Percentiles rank a stretch among this genome's conserved stretches.
These are phyloP conservation scores for Sugiyamaella novakii DNA, from an alignment of 1,139 yeast genomes.

Conservation along the genomic window DNA sequence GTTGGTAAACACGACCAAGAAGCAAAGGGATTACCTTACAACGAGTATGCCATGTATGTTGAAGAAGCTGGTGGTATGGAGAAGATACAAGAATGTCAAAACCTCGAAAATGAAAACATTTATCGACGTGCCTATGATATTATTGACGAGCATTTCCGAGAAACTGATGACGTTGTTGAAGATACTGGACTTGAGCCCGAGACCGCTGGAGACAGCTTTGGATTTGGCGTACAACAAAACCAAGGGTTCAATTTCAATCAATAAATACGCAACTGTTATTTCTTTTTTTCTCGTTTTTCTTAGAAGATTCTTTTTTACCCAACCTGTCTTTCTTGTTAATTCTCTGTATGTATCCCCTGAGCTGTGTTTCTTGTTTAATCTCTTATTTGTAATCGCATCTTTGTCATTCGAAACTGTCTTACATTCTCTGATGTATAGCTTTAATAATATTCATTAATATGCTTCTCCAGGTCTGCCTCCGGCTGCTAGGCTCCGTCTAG, in stretches of 20 bases:
- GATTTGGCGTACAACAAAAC: slow-evolving; percentile 63
- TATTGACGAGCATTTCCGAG: slow-evolving; percentile 88
- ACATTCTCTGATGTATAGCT: slow-evolving; percentile 9
- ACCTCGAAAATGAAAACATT: slow-evolving; percentile 85
- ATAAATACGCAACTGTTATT: slow-evolving; percentile 2
- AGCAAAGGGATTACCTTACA: slow-evolving; percentile 63
- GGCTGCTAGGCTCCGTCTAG: slow-evolving; percentile 10
- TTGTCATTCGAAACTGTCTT: no score
- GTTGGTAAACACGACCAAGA: slow-evolving; percentile 94
- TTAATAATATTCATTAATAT: slow-evolving; percentile 9
- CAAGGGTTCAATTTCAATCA: slow-evolving; percentile 15
- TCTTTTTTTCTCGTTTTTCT: background rate
- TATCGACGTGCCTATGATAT: slow-evolving; percentile 88
- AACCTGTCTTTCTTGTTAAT: background rate
- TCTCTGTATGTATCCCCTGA: slow-evolving; percentile 7
- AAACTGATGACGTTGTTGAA: slow-evolving; percentile 72
- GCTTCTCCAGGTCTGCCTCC: background rate
- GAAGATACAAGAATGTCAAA: slow-evolving; percentile 91
- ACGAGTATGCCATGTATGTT: slow-evolving; percentile 85
- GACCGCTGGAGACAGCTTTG: slow-evolving; percentile 75
- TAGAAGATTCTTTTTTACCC: background rate
- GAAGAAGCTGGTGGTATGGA: slow-evolving; percentile 99
- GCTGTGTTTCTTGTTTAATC: background rate
- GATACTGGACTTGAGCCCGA: slow-evolving; percentile 84
- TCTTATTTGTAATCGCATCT: slow-evolving; percentile 9